A percentile compares a stretch with the other conserved stretches of the same genome.
phyloP scores from a whole-genome alignment of 1,284 basidiomycete species.

The Leccinum pachyderme region DNA sequence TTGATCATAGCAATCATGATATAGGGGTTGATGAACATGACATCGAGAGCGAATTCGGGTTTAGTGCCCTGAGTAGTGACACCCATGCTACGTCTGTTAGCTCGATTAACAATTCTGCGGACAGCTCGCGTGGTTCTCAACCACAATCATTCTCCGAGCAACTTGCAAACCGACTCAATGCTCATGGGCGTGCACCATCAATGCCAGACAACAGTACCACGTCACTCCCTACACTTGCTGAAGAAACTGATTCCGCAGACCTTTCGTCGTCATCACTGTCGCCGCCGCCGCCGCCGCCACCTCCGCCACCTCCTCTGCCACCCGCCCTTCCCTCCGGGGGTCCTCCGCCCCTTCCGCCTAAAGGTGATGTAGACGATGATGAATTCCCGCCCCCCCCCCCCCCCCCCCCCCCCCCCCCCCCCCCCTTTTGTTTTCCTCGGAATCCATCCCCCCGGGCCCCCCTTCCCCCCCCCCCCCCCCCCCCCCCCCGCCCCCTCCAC shows the following conservation, averaged over 20 bases:
- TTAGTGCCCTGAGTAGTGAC: conserved; percentile 48
- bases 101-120: conserved; percentile 42
- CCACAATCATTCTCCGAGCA: conserved; percentile 59
- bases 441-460: too few species aligned
- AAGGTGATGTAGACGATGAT: conserved; percentile 35
- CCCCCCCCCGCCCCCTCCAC: conserved; percentile 37
- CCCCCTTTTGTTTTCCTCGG: too few species aligned
- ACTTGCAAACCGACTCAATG: conserved; percentile 47
- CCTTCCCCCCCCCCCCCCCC: conserved; percentile 22
- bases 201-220: conserved; percentile 21
- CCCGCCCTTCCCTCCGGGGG: conserved; percentile 16
- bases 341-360: conserved; percentile 31
- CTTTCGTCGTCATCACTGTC: conserved; percentile 27
- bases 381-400: conserved; percentile 26
- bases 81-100: conserved; percentile 56
- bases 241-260: conserved; percentile 32
- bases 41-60: conserved; percentile 51
- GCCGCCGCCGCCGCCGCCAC: conserved; percentile 35
- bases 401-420: conserved; percentile 38
- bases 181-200: conserved; percentile 32
- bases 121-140: conserved; percentile 32
- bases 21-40: conserved; percentile 48
- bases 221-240: conserved; percentile 38
- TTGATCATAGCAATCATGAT: conserved; percentile 41
- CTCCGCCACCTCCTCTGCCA: conserved; percentile 34